A percentile compares a stretch with the other conserved stretches of the same genome.
Conservation (phyloP, 78 protist species). For the Dictyostelium brefeldianum region DNA sequence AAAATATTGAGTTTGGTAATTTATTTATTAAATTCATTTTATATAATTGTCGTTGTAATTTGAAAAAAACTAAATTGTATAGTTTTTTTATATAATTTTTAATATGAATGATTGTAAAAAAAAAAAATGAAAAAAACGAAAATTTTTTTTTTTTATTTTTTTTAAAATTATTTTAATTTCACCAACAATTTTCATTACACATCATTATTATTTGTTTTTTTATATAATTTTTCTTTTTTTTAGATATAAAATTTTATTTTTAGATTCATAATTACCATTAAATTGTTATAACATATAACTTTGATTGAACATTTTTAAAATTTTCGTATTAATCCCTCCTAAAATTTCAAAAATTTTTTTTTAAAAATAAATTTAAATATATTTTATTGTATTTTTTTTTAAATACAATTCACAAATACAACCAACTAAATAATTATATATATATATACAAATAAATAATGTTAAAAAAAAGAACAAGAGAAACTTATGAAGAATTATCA, state of each 20-base stretch:
- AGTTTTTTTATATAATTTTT: neutral
- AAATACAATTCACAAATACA: neutral
- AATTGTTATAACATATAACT: too few species aligned
- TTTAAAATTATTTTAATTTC: too few species aligned
- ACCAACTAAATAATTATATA: neutral
- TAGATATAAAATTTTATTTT: too few species aligned
- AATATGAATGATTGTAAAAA: neutral
- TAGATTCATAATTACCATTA: too few species aligned
- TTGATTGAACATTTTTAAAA: too few species aligned
- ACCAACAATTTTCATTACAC: too few species aligned
- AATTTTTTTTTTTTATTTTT: neutral
- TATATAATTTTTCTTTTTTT: neutral
- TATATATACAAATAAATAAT: neutral
- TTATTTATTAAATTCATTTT: too few species aligned
- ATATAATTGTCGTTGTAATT: too few species aligned
- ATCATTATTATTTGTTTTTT: constrained; percentile 4
- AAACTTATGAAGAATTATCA: constrained; percentile 9
- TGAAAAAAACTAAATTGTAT: too few species aligned
- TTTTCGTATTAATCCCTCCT: too few species aligned
- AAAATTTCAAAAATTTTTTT: too few species aligned
- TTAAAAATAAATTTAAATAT: too few species aligned
- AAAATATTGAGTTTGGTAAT: neutral
- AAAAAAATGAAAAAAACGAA: neutral
- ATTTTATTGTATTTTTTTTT: neutral
- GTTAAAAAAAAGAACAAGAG: constrained; percentile 28